Percentiles rank a stretch among this genome's conserved stretches.
These are phyloP conservation scores for Oidiodendron maius DNA, from an alignment of 495 filamentous ascomycete genomes.

Conservation along the genomic window DNA sequence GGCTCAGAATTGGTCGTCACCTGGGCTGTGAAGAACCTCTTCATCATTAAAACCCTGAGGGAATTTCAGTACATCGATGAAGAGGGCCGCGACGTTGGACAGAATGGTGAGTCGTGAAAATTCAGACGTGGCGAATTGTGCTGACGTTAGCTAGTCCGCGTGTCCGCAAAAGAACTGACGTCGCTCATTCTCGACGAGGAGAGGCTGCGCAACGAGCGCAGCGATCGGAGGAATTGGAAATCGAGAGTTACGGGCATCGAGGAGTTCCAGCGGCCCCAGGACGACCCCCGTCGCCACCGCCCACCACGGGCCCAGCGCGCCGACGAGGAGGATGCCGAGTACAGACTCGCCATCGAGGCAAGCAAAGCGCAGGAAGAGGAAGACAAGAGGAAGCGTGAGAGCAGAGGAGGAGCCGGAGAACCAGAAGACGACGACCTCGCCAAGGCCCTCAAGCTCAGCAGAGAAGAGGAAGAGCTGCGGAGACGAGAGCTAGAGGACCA, in stretches of 20 bases:
- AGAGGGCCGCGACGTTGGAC: conserved; percentile 87
- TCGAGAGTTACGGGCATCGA: conserved; percentile 90
- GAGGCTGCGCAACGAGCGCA: conserved; percentile 82
- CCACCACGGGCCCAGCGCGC: conserved; percentile 35
- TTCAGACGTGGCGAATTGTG: conserved; percentile 6
- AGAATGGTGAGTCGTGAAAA: conserved; percentile 89
- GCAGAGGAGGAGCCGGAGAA: conserved; percentile 53
- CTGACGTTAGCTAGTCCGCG: conserved; percentile 59
- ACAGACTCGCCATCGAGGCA: conserved; percentile 87
- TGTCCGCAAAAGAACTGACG: conserved; percentile 94
- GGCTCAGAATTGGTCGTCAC: conserved; percentile 95
- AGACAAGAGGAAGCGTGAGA: conserved; percentile 73
- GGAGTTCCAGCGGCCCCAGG: conserved; percentile 54
- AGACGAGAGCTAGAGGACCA: conserved; percentile 83
- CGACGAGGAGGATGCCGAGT: conserved; percentile 91
- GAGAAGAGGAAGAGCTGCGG: conserved; percentile 82
- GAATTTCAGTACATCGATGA: conserved; percentile 97
- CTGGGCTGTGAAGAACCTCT: conserved; percentile 96
- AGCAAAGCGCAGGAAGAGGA: conserved; percentile 96
- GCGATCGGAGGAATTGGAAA: conserved; percentile 93
- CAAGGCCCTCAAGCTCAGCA: conserved; percentile 93
- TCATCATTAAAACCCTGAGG: conserved; percentile 95
- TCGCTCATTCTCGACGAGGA: conserved; percentile 95
- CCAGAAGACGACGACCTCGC: conserved; percentile 66
- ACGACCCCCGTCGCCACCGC: conserved; percentile 36